phyloP scores from a whole-genome alignment of 2,329 filamentous ascomycete species.

The Beauveria caledonica region DNA sequence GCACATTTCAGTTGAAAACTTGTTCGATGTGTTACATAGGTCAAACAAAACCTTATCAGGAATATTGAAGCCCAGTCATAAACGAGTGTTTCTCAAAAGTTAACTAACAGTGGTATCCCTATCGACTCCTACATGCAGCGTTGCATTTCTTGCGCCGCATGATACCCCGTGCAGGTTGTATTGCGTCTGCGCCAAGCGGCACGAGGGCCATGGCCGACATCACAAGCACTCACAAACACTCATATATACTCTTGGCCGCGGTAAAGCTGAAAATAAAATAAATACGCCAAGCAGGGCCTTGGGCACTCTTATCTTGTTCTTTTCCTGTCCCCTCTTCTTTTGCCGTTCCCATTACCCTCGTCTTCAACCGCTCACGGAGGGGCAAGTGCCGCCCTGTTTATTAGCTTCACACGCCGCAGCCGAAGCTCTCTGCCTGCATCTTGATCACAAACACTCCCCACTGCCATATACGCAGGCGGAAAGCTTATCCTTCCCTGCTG shows the following conservation, averaged over 20 bases:
- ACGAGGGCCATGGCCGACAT: conserved; percentile 2
- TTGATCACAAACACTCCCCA: not conserved
- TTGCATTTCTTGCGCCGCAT: not conserved
- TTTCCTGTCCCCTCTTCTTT: no score
- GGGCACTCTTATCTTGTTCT: not conserved
- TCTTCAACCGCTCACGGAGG: not conserved
- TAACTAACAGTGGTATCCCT: no score
- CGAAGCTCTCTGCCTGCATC: not conserved
- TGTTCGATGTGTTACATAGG: no score
- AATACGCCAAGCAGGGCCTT: not conserved
- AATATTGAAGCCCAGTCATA: not conserved
- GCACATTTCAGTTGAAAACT: no score
- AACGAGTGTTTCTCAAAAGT: not conserved
- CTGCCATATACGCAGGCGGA: not conserved
- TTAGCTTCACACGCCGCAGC: not conserved
- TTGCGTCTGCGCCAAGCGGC: conserved; percentile 7
- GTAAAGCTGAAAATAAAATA: not conserved
- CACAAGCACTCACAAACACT: not conserved
- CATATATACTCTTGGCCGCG: not conserved
- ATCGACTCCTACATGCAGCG: not conserved
- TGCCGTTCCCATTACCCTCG: not conserved
- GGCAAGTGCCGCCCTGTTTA: conserved; percentile 7
- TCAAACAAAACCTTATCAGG: no score
- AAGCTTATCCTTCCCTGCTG: not conserved
- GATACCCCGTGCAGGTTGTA: not conserved